A percentile compares a stretch with the other conserved stretches of the same genome.
Evolutionary conservation across 2,329 filamentous ascomycete species (phyloP).

Genomic region (Magnaporthiopsis incrustans): DNA sequence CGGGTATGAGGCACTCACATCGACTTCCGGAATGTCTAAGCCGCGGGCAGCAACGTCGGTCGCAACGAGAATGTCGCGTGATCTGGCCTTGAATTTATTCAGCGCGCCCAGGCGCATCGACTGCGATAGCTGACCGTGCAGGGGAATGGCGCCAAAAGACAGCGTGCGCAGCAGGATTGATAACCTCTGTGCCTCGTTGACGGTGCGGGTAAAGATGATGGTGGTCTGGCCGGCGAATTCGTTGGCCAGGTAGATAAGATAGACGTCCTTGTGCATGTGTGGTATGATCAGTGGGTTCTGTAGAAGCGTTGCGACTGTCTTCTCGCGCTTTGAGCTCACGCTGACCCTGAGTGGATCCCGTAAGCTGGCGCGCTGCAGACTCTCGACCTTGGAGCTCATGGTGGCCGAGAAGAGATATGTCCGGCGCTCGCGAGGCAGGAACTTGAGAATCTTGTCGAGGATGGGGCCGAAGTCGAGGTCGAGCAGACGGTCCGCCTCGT

Average conservation of each 20-base stretch:
- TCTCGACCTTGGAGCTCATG: slow-evolving; percentile 89
- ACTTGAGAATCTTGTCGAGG: slow-evolving; percentile 73
- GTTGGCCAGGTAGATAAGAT: slow-evolving; percentile 78
- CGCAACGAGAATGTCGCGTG: slow-evolving; percentile 80
- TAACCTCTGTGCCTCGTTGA: slow-evolving; percentile 81
- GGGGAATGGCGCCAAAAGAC: slow-evolving; percentile 82
- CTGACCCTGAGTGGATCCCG: slow-evolving; percentile 77
- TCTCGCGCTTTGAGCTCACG: slow-evolving; percentile 76
- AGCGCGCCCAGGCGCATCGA: slow-evolving; percentile 78
- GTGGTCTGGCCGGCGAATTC: slow-evolving; percentile 78
- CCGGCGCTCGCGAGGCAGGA: slow-evolving; percentile 66
- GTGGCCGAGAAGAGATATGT: slow-evolving; percentile 73
- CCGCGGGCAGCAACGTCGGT: slow-evolving; percentile 92
- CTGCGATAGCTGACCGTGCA: slow-evolving; percentile 89
- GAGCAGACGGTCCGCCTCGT: slow-evolving; percentile 85
- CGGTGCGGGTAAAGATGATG: slow-evolving; percentile 88
- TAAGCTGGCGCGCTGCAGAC: slow-evolving; percentile 80
- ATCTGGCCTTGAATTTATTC: slow-evolving; percentile 77
- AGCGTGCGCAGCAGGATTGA: slow-evolving; percentile 76
- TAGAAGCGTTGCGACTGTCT: slow-evolving; percentile 81
- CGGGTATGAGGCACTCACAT: slow-evolving; percentile 26
- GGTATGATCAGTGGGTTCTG: slow-evolving; percentile 85
- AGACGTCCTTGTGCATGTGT: slow-evolving; percentile 80
- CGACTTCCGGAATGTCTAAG: slow-evolving; percentile 87
- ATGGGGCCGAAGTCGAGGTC: slow-evolving; percentile 38